Base-by-base conservation (phyloP, 495 filamentous ascomycete genomes). In the Staphylotrichum tortipilum region DNA sequence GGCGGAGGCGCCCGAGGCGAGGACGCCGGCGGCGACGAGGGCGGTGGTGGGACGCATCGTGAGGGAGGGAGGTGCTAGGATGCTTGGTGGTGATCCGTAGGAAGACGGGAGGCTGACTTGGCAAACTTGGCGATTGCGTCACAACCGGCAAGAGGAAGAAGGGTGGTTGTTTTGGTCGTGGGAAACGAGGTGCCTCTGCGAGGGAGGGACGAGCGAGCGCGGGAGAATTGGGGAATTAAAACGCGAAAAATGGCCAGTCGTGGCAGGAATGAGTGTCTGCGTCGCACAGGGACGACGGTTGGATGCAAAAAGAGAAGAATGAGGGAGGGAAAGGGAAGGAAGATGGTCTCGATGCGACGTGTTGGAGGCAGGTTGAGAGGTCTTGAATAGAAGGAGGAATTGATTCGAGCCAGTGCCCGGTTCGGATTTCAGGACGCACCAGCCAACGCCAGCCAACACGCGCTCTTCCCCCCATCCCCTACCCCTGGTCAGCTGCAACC, bases 1-100 rank as follows among this genome's bases (percentile, higher is more conserved):
- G 44, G 67, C 60, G 5, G 66, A 61, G 0, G 54, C 63, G 52
- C 63, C 45, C 15, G 66, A 50, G 28, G 61, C 66, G 39, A 68
- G 54, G 15, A 58, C 44, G 56, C 60, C 50, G 44, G 66, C 50
- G 44, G 66, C 62, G 31, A 57, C 50, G 9, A 70, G 31, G 22
- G 49, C 49, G 7, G 61, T 22, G 19, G 58, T 48, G 49, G 48
- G 17, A 54, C 58, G 62, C 64, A 67, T 67, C n/a, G 30, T 54
- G 59, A 43, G 3, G 30, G 12, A n/a, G 10, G 3, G 19, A 22
- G 21, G 4, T 17, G 34, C 33, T 7, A 7, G 8, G 22, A 5
- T 23, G 14, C 18, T 24, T 44, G 22, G n/a, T 38, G 18, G 19
- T 30, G 23, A 6, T n/a, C n/a, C n/a, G n/a, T n/a, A n/a, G 23